Percentiles rank a stretch among this genome's conserved stretches.
phyloP scores from a whole-genome alignment of 148 eudicot genomes.

The Fagopyrum esculentum region DNA sequence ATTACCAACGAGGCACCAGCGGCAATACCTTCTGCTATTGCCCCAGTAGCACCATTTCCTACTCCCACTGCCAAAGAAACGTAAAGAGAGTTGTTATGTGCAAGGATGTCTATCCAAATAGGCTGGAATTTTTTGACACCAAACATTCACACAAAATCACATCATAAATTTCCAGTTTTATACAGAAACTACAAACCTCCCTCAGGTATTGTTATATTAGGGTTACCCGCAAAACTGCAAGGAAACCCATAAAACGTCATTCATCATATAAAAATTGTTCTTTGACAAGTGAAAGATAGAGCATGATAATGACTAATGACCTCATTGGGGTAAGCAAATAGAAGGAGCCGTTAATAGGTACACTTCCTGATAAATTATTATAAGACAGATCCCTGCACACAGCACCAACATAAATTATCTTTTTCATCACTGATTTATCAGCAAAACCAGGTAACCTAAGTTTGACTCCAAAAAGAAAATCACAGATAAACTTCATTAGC shows the following conservation, averaged over 20 bases:
- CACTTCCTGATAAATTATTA: conserved; percentile 44
- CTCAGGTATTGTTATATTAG: conserved; percentile 11
- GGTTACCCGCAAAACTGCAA: conserved; percentile 60
- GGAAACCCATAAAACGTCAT: neutral
- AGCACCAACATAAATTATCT: neutral
- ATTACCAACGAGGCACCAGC: conserved; percentile 45
- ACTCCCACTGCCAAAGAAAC: neutral
- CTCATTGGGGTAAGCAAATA: conserved; percentile 66
- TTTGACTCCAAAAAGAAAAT: neutral
- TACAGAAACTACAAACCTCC: neutral
- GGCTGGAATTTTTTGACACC: neutral
- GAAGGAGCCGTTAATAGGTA: conserved; percentile 85
- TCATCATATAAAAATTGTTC: neutral
- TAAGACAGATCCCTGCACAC: conserved; percentile 68
- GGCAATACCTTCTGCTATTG: conserved; percentile 49
- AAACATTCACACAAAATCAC: neutral
- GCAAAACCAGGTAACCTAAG: neutral
- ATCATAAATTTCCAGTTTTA: neutral
- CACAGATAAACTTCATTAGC: neutral
- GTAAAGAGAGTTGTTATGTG: neutral
- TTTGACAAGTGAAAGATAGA: neutral
- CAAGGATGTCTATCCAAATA: neutral
- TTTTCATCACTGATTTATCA: neutral
- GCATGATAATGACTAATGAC: conserved; percentile 44
- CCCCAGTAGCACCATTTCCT: conserved; percentile 18